Percentiles rank a stretch among this genome's conserved stretches.
Conservation (phyloP, 495 filamentous ascomycete species). For the Durotheca rogersii region DNA sequence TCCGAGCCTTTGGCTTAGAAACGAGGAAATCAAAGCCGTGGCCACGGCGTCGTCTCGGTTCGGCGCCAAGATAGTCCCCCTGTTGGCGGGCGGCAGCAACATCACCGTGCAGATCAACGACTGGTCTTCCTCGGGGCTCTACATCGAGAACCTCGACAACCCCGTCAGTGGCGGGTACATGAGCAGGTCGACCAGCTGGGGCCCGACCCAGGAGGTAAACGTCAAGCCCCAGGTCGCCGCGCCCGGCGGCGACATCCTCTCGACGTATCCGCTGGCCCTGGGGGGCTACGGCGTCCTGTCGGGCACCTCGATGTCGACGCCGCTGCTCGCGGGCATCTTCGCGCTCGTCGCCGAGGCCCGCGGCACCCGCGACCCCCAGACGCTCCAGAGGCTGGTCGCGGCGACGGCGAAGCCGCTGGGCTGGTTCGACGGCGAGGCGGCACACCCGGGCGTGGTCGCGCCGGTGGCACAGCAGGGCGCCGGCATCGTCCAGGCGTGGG, state of each 20-base stretch:
- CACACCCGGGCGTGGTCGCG: too few species aligned
- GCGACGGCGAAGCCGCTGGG: not conserved
- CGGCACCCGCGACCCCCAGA: not conserved
- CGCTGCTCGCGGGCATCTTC: not conserved
- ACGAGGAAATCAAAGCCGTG: slow-evolving; percentile 25
- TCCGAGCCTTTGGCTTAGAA: slow-evolving; percentile 14
- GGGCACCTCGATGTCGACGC: not conserved
- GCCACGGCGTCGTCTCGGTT: slow-evolving; percentile 41
- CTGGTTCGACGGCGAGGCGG: too few species aligned
- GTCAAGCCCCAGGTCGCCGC: slow-evolving; percentile 51
- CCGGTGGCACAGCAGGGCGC: not conserved
- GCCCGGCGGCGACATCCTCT: not conserved
- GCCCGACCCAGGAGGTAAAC: slow-evolving; percentile 52
- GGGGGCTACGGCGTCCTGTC: not conserved
- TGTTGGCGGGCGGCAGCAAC: slow-evolving; percentile 30
- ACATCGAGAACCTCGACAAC: slow-evolving; percentile 38
- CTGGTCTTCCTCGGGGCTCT: slow-evolving; percentile 26
- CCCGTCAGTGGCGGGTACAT: slow-evolving; percentile 39
- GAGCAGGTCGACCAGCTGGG: slow-evolving; percentile 53
- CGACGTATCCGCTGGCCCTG: not conserved
- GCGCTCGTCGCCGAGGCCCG: not conserved
- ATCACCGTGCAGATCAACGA: slow-evolving; percentile 41
- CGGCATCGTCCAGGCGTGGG: not conserved
- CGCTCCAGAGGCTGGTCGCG: not conserved
- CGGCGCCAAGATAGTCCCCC: slow-evolving; percentile 41